Evolutionary conservation across 345 rosid genomes (phyloP).

Genomic region (Eucalyptus regnans): DNA sequence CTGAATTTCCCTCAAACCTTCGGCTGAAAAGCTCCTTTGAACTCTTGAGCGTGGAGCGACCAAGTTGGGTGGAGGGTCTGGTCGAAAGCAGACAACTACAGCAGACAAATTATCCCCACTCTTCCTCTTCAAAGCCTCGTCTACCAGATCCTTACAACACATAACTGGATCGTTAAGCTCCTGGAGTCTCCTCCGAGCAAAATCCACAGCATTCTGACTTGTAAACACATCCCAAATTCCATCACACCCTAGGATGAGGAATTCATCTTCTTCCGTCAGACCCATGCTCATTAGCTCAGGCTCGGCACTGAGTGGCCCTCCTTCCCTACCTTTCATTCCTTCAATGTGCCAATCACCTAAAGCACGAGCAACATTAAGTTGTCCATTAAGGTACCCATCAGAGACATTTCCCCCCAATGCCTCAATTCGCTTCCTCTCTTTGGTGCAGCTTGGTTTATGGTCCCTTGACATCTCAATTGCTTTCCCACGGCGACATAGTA

Average conservation of each 20-base stretch:
- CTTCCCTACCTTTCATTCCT: conserved; percentile 56
- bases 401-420: conserved; percentile 57
- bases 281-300: conserved; percentile 57
- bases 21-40: conserved; percentile 64
- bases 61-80: conserved; percentile 59
- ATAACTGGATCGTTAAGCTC: conserved; percentile 68
- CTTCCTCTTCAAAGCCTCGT: conserved; percentile 84
- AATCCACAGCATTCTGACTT: conserved; percentile 87
- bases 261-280: conserved; percentile 66
- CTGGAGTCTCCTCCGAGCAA: conserved; percentile 74
- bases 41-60: conserved; percentile 54
- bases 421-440: conserved; percentile 59
- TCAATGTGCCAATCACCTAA: conserved; percentile 93
- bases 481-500: conserved; percentile 61
- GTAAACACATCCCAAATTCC: conserved; percentile 93
- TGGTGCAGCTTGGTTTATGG: conserved; percentile 65
- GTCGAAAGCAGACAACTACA: conserved; percentile 67
- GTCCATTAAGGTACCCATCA: conserved; percentile 79
- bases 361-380: conserved; percentile 76
- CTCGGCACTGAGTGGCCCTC: conserved; percentile 81
- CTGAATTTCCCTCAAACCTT: conserved; percentile 67
- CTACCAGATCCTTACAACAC: conserved; percentile 70
- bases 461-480: conserved; percentile 87
- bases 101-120: conserved; percentile 71
- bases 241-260: conserved; percentile 75